Evolutionary conservation across 345 rosid species (phyloP).

Genomic region (Kernera saxatilis): DNA sequence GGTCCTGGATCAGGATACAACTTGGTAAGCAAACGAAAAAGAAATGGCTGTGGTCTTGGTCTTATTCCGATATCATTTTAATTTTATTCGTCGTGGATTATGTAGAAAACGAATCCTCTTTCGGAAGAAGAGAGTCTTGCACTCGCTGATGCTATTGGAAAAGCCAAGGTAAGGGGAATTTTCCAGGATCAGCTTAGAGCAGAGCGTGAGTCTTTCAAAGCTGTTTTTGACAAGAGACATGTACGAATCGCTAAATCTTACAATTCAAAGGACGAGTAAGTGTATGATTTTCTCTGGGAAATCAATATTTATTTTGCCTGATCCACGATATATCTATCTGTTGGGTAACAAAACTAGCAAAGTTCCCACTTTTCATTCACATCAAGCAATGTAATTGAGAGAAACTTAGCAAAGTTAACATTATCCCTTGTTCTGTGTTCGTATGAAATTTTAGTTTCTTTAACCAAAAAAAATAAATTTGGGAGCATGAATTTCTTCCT

Average conservation of each 20-base stretch:
- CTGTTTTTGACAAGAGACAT: conserved; percentile 67
- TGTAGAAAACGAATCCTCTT: conserved; percentile 75
- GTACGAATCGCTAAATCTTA: conserved; percentile 40
- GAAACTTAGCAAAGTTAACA: not conserved
- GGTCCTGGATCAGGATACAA: conserved; percentile 95
- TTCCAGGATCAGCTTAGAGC: conserved; percentile 80
- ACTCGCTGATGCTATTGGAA: conserved; percentile 31
- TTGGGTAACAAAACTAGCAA: not conserved
- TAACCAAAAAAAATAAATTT: not conserved
- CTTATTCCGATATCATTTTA: not conserved
- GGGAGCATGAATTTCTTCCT: not conserved
- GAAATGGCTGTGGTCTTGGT: not conserved
- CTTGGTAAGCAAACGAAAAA: conserved; percentile 42
- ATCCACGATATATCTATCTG: not conserved
- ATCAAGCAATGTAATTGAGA: not conserved
- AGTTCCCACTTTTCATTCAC: conserved; percentile 5
- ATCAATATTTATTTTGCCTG: not conserved
- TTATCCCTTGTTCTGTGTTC: not conserved
- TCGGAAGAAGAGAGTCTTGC: conserved; percentile 37
- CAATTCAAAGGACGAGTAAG: conserved; percentile 45
- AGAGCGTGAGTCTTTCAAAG: conserved; percentile 82
- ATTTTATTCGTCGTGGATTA: not conserved
- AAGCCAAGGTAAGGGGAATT: conserved; percentile 43
- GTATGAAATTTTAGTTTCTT: not conserved
- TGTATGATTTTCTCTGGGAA: not conserved